Conservation (phyloP, 2,329 filamentous ascomycete genomes). For the Microascus cirrosus region DNA sequence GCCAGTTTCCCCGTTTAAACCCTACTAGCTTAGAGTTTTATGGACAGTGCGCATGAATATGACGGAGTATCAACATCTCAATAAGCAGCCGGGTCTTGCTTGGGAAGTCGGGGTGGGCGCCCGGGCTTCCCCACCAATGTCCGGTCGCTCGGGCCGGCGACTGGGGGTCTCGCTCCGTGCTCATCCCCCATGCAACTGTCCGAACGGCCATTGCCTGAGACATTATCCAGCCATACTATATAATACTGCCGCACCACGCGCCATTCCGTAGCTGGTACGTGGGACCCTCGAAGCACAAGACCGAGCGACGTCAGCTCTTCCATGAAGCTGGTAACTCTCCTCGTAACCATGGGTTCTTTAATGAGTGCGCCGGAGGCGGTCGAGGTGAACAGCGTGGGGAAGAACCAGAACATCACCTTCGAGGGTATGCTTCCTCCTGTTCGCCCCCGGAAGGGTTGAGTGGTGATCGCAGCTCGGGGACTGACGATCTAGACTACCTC, state of each 20-base stretch:
- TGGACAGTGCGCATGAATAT: too few relatives aligned
- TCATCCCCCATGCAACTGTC: not conserved
- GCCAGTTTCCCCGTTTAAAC: too few relatives aligned
- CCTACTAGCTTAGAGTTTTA: too few relatives aligned
- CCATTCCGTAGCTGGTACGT: too few relatives aligned
- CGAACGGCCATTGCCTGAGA: not conserved
- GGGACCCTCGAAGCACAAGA: not conserved
- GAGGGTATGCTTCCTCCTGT: not conserved
- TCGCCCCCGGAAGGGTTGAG: not conserved
- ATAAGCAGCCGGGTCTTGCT: too few relatives aligned
- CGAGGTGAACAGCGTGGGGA: not conserved
- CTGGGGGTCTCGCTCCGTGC: not conserved
- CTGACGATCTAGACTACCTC: conserved; percentile 11
- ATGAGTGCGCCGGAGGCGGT: not conserved
- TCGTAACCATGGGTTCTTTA: not conserved
- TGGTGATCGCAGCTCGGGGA: not conserved
- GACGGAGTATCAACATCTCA: too few relatives aligned
- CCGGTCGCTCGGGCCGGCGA: not conserved
- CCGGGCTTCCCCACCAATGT: conserved; percentile 2
- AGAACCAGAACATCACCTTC: not conserved
- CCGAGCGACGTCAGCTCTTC: not conserved
- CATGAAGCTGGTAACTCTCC: not conserved
- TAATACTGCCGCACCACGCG: too few relatives aligned
- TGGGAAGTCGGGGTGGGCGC: not conserved
- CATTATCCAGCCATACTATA: too few relatives aligned